Base-by-base conservation (phyloP, 129 eudicot species). In the Escallonia herrerae region DNA sequence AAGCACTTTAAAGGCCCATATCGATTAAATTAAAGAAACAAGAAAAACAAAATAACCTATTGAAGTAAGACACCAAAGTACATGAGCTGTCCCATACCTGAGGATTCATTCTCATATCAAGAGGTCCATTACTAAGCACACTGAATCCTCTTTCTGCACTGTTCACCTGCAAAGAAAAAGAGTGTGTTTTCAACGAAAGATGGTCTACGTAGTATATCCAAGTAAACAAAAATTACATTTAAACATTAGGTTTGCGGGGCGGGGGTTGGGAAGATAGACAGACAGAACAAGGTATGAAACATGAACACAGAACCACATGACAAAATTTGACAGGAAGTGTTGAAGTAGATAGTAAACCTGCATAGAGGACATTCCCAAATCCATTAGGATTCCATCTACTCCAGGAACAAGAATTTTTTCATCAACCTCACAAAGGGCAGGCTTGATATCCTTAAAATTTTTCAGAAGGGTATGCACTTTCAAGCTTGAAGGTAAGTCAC, bases 361-460 rank as follows among this genome's bases (percentile, higher is more conserved):
- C 99, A 93, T 93, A 57, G 99, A 93, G 56, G 99, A 93, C 99
- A 93, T 93, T 73, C 99, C 99, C 70, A 93, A 81, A 81, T 93
- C 99, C 99, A 93, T 83, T 68, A 93, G 66, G 58, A 93, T 89
- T 72, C 99, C 99, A 72, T 83, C 74, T 15, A 86, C 66, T 38
- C 90, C 95, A 60, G 87, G 41, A 11, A 48, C 62, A 63, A 72
- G 67, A 69, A 79, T 77, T 61, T 80, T 72, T 58, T 79, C 82
- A 45, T 89, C 93, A 61, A 84, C 89, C 62, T 83, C 96, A 33
- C 69, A 52, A 71, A 93, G 76, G 58, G 73, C 85, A 43, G 83
- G 56, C 71, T 73, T 82, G 64, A 89, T 75, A 75, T 78, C 73
- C 62, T 68, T 83, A 58, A 81, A 93, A 76, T 93, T 93, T 77